phyloP scores from a whole-genome alignment of 2,329 filamentous ascomycete species.

The Verticillium albo-atrum region DNA sequence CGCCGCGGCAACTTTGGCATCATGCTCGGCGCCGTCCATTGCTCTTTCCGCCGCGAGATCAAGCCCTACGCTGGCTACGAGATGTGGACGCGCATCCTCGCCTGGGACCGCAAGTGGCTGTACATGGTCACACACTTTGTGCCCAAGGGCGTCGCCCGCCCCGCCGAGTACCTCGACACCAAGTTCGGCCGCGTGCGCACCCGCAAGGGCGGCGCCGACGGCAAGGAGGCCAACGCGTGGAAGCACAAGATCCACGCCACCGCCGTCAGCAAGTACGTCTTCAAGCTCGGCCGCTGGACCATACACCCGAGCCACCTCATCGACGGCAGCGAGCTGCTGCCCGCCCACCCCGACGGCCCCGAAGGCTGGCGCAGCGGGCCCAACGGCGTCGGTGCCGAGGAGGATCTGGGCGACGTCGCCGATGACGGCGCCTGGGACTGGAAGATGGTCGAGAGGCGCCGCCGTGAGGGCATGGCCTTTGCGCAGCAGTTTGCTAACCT shows the following conservation, averaged over 20 bases:
- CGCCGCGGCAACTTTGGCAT: slow-evolving; percentile 54
- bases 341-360: slow-evolving; percentile 66
- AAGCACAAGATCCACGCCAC: slow-evolving; percentile 66
- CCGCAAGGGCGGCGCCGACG: slow-evolving; percentile 9
- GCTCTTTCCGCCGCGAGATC: slow-evolving; percentile 71
- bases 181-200: slow-evolving; percentile 32
- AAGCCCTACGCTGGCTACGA: slow-evolving; percentile 65
- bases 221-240: slow-evolving; percentile 41
- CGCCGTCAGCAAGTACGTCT: slow-evolving; percentile 74
- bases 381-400: slow-evolving; percentile 33
- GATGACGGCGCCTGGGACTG: slow-evolving; percentile 49
- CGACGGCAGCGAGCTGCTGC: slow-evolving; percentile 67
- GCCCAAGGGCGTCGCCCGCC: slow-evolving; percentile 53
- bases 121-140: slow-evolving; percentile 74
- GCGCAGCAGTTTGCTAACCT: slow-evolving; percentile 53
- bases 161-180: slow-evolving; percentile 47
- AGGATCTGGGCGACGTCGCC: slow-evolving; percentile 30
- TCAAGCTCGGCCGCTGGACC: slow-evolving; percentile 77
- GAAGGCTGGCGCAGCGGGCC: slow-evolving; percentile 55
- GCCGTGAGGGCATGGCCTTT: slow-evolving; percentile 50
- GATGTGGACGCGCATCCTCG: slow-evolving; percentile 65
- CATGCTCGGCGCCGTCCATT: slow-evolving; percentile 68
- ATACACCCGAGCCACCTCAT: slow-evolving; percentile 77
- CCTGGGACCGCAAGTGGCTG: slow-evolving; percentile 80
- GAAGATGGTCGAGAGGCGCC: slow-evolving; percentile 50